Evolutionary conservation across 495 filamentous ascomycete genomes (phyloP), one percentile per base, ranked within the genome.

Genomic region (Aspergillus kassunensis): DNA sequence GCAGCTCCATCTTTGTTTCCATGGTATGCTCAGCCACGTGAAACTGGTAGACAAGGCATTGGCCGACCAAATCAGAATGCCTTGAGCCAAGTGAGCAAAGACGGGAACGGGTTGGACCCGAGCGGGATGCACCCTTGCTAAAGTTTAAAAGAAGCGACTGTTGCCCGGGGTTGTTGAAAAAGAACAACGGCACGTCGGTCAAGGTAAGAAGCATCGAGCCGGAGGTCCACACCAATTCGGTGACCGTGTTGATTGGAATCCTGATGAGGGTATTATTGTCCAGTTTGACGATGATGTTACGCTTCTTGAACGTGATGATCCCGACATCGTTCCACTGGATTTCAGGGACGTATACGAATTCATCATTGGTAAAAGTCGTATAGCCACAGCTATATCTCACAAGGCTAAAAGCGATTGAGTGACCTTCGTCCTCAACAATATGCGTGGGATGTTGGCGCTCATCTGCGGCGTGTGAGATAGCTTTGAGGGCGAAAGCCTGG

Each of bases 301-400:
- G 50, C 42, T 53, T 57, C 11, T 67, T 67, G 57, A 85, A 84
- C 39, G 68, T 71, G 10, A 73, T 67, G 0, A 42, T 49, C 6
- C 73, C 75, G 7, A 10, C n/a, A 0, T 37, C 51, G 0, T 1
- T 18, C 56, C 71, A 70, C 23, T 60, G 48, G 23, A 77, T 71
- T 44, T 84, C 72, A 2, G 71, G 52, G 0, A 69, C 56, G 48
- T 81, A 84, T 11, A 63, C 57, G 13, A 83, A 60, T 2, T 59
- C 55, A 0, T 57, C 56, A 1, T 63, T 47, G 2, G 53, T 24
- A 42, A 79, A 82, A 25, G 59, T 57, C 60, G 76, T 78, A 45
- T 76, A 65, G 3, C 83, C 82, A 56, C 79, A 84, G 10, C 65
- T 70, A 6, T 79, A 25, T 3, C 40, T 51, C 4, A 33, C 16